Evolutionary conservation across 73 alveolate species (phyloP), one percentile per base, ranked within the genome.

Genomic region (Halteria grandinella): DNA sequence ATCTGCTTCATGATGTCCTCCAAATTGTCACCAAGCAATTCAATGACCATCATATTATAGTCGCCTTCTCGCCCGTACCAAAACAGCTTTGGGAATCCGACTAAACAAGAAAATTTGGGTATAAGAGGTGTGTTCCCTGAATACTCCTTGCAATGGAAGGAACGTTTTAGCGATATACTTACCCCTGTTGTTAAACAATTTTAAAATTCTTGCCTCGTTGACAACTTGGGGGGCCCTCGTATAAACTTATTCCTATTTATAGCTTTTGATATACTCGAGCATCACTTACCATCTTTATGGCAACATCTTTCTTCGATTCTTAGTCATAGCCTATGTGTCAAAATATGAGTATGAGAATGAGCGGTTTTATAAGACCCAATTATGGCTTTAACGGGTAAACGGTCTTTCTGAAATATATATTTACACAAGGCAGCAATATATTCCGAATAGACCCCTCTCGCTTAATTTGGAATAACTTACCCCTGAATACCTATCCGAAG

Each of bases 51-150:
- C 25, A 95, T 86, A 81, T 97, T 97, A 89, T 81, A 95, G 78
- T 96, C 99, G 18, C 98, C 99, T 79, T 95, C 93, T 41, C 84
- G 89, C 27, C 98, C 99, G 73, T 87, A 94, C 98, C 97, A 97
- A 83, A 79, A 96, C 40, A 96, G 73, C 58, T 89, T 85, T 12
- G 99, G 98, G 36, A 91, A 89, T 32, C 99, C 99, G 53, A 71
- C 75, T 74, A 72, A 20, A 6, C 12, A 14, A 31, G 66, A 7
- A 12, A 10, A 31, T n/a, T 8, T n/a, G n/a, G n/a, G 8, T 49
- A 6, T 48, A 11, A 48, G 20, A 8, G 7, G 7, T 8, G 15
- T 48, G 20, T 48, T 48, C 15, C 7, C 15, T 6, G 25, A 48
- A 17, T 17, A 8, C 18, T 25, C 21, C 21, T 48, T 48, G 6